phyloP scores from a whole-genome alignment of 169 alveolate species.

The Besnoitia besnoiti region DNA sequence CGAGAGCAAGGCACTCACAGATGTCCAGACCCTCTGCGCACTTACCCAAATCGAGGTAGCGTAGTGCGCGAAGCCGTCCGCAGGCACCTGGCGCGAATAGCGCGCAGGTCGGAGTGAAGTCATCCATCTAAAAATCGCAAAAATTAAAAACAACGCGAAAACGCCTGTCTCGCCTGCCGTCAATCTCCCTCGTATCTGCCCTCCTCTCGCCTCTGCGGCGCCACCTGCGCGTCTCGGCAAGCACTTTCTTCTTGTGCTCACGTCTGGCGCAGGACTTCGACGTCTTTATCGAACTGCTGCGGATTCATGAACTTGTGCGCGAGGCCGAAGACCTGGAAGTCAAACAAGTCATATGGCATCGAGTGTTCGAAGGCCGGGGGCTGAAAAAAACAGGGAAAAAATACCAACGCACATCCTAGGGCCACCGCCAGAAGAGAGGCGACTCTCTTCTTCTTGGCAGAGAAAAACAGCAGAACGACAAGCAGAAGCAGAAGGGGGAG shows the following conservation, averaged over 20 bases:
- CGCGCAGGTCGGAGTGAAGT: conserved; percentile 73
- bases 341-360: conserved; percentile 68
- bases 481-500: too few species aligned
- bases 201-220: not conserved
- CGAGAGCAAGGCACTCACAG: not conserved
- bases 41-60: conserved; percentile 71
- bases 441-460: too few species aligned
- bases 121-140: conserved; percentile 73
- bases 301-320: conserved; percentile 80
- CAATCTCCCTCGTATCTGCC: not conserved
- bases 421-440: not conserved
- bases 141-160: too few species aligned
- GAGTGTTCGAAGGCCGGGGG: conserved; percentile 41
- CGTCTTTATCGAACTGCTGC: conserved; percentile 78
- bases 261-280: conserved; percentile 57
- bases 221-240: too few species aligned
- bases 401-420: too few species aligned
- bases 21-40: not conserved
- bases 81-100: conserved; percentile 86
- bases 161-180: not conserved
- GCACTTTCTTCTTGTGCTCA: not conserved
- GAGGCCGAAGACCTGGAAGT: conserved; percentile 82
- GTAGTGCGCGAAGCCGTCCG: conserved; percentile 88
- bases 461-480: too few species aligned
- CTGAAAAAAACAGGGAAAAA: too few species aligned